These are phyloP conservation scores for Angomonas desouzai DNA, from an alignment of 208 protist species.

Conservation along the genomic window DNA sequence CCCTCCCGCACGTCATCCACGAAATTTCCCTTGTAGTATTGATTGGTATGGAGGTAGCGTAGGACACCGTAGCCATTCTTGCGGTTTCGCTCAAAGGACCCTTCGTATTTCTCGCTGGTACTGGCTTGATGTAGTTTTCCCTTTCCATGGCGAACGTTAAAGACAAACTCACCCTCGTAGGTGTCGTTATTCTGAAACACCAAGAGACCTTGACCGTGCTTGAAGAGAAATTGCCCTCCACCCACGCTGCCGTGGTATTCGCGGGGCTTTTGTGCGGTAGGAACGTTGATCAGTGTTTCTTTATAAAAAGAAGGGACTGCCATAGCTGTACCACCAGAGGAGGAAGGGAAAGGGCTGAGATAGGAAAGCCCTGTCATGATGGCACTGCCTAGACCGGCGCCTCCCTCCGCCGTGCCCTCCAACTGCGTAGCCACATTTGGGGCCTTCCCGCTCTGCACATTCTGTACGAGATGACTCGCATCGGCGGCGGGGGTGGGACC, in stretches of 20 bases:
- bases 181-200: conserved; percentile 23
- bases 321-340: conserved; percentile 8
- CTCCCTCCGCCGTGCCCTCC: not conserved
- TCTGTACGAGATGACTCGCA: not conserved
- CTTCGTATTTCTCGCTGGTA: conserved; percentile 84
- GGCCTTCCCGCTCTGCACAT: not conserved
- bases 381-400: not conserved
- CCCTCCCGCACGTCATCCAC: conserved; percentile 62
- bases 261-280: conserved; percentile 8
- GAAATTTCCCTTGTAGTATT: conserved; percentile 69
- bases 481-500: conserved; percentile 21
- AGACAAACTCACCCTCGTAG: conserved; percentile 13
- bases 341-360: conserved; percentile 69
- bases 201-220: conserved; percentile 72
- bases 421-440: not conserved
- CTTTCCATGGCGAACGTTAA: conserved; percentile 7
- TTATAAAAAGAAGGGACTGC: not conserved
- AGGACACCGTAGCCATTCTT: conserved; percentile 68
- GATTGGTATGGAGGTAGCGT: conserved; percentile 49
- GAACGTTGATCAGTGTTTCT: conserved; percentile 1
- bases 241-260: conserved; percentile 80
- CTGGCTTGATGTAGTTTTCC: conserved; percentile 4
- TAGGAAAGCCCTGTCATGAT: conserved; percentile 53
- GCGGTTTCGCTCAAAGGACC: conserved; percentile 65
- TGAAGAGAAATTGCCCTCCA: conserved; percentile 17